Percentiles rank a stretch among this genome's conserved stretches.
These are phyloP conservation scores for Thelonectria olida DNA, from an alignment of 2,329 filamentous ascomycete species.

Conservation along the genomic window DNA sequence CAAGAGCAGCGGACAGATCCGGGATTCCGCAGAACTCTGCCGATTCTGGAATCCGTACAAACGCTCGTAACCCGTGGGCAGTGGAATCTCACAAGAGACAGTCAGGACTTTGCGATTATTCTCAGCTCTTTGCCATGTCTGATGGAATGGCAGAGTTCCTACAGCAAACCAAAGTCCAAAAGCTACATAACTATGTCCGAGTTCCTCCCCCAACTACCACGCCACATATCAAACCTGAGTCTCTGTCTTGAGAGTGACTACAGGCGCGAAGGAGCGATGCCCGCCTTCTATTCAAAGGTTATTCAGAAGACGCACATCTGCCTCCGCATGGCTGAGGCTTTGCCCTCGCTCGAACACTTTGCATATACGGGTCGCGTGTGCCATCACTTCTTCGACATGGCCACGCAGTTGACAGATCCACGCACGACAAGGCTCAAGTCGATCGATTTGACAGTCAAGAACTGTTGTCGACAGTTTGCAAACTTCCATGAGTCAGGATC, in stretches of 20 bases:
- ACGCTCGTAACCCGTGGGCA: conserved; percentile 79
- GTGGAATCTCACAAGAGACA: conserved; percentile 77
- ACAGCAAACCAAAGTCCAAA: conserved; percentile 78
- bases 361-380: conserved; percentile 79
- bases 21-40: conserved; percentile 48
- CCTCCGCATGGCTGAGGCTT: conserved; percentile 66
- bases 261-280: conserved; percentile 68
- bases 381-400: conserved; percentile 71
- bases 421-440: conserved; percentile 66
- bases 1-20: conserved; percentile 31
- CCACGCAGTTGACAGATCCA: conserved; percentile 59
- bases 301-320: conserved; percentile 71
- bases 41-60: conserved; percentile 63
- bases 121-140: conserved; percentile 71
- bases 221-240: conserved; percentile 68
- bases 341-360: conserved; percentile 72
- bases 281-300: conserved; percentile 69
- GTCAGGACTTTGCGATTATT: conserved; percentile 70
- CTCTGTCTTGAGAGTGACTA: conserved; percentile 79
- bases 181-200: conserved; percentile 75
- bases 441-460: conserved; percentile 78
- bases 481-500: conserved; percentile 71
- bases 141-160: conserved; percentile 69
- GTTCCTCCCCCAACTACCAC: conserved; percentile 67
- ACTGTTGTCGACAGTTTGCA: conserved; percentile 69